phyloP scores from a whole-genome alignment of 805 yeast genomes.

The Kuraishia ogatae region DNA sequence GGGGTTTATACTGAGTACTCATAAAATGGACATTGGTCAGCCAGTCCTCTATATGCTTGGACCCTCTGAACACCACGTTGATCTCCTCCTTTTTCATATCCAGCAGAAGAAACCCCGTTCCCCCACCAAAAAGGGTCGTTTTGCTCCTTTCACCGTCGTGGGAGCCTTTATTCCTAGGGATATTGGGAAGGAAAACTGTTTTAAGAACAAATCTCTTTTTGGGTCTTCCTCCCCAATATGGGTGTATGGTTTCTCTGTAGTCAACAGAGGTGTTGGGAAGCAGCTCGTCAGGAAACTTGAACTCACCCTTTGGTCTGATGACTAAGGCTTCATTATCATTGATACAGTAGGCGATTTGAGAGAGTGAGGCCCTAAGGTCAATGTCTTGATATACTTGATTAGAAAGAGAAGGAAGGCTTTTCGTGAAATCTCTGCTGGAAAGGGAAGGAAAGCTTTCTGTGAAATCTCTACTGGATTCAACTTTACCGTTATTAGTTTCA shows the following conservation, averaged over 20 bases:
- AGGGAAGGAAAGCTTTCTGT: too few species aligned
- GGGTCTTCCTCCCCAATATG: too few species aligned
- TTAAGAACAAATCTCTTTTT: conserved; percentile 6
- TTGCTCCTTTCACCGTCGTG: not conserved
- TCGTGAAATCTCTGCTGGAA: too few species aligned
- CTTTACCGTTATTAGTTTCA: too few species aligned
- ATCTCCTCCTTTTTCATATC: conserved; percentile 9
- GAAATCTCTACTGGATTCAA: too few species aligned
- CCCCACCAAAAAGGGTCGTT: conserved; percentile 11
- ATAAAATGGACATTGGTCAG: conserved; percentile 11
- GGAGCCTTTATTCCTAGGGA: not conserved
- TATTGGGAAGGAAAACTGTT: conserved; percentile 2
- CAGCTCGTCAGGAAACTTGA: conserved; percentile 9
- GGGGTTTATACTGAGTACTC: conserved; percentile 3
- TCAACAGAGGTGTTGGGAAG: conserved; percentile 5
- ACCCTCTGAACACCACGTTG: conserved; percentile 11
- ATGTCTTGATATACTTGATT: not conserved
- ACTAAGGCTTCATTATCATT: conserved; percentile 8
- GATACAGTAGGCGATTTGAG: conserved; percentile 14
- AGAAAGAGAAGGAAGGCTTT: not conserved
- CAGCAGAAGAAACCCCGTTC: conserved; percentile 12
- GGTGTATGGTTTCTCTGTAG: conserved; percentile 5
- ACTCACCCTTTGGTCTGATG: conserved; percentile 3
- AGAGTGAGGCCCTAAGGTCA: conserved; percentile 1
- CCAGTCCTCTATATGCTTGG: conserved; percentile 12